Percentiles rank a stretch among this genome's conserved stretches.
These are phyloP conservation scores for Macaranga tanarius DNA, from an alignment of 441 rosid species.

Conservation along the genomic window DNA sequence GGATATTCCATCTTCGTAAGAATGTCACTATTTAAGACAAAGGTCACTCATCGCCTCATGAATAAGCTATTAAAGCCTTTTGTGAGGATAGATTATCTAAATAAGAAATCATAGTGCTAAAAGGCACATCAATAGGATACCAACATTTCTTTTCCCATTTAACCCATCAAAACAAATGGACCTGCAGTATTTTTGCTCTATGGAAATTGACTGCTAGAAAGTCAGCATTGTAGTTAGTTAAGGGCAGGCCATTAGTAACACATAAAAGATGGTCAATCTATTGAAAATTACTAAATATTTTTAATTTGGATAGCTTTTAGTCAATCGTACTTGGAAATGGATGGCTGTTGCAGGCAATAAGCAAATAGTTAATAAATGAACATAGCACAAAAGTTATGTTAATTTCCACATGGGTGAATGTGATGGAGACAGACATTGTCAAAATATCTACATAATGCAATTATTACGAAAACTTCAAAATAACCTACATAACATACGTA, in stretches of 20 bases:
- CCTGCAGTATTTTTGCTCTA: background rate
- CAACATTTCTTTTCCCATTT: background rate
- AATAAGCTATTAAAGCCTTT: background rate
- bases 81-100: background rate
- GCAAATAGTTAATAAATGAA: background rate
- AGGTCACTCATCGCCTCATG: background rate
- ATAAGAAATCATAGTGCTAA: background rate
- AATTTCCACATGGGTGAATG: background rate
- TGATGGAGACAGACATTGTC: background rate
- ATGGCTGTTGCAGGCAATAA: background rate
- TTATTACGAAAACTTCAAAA: background rate
- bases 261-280: background rate
- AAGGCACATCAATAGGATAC: background rate
- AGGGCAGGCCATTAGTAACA: background rate
- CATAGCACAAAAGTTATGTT: background rate
- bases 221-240: background rate
- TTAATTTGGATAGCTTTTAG: background rate
- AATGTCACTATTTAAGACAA: slow-evolving; percentile 1
- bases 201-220: background rate
- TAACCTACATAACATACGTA: background rate
- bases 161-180: background rate
- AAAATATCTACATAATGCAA: background rate
- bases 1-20: background rate
- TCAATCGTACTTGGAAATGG: background rate
- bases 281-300: background rate